Percentiles rank a stretch among this genome's conserved stretches.
These are phyloP conservation scores for Pseudozyma sp. DNA, from an alignment of 1,284 basidiomycete species.

Conservation along the genomic window DNA sequence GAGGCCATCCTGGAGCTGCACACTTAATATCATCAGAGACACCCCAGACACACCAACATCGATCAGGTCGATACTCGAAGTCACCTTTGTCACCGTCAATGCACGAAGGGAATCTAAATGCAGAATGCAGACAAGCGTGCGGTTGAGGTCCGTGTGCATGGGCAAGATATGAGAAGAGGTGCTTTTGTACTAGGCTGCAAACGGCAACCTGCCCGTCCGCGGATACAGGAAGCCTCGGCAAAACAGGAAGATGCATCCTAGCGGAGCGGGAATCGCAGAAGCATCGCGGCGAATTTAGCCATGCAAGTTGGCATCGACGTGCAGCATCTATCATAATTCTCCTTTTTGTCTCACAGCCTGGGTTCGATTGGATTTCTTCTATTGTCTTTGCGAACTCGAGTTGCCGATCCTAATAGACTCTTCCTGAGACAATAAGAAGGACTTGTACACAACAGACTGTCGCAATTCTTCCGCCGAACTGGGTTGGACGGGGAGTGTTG, in stretches of 20 bases:
- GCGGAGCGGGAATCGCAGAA: not conserved
- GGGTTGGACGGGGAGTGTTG: not conserved
- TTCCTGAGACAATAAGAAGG: no score
- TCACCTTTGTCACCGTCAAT: not conserved
- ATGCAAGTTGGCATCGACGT: constrained; percentile 17
- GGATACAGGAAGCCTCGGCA: not conserved
- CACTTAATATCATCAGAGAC: not conserved
- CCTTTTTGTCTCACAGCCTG: constrained; percentile 1
- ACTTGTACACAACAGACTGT: no score
- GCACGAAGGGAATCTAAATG: not conserved
- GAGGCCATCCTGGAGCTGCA: constrained; percentile 56
- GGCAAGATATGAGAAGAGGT: no score
- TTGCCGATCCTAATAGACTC: no score
- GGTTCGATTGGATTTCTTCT: no score
- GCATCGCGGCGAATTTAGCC: constrained; percentile 3
- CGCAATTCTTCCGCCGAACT: no score
- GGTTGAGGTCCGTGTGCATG: no score
- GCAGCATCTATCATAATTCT: constrained; percentile 5
- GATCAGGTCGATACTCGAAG: not conserved
- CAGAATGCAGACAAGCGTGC: no score
- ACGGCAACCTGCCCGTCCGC: no score
- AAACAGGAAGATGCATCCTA: not conserved
- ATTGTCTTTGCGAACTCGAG: not conserved
- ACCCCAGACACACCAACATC: not conserved
- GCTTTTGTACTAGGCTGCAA: no score